Percentiles rank a stretch among this genome's conserved stretches.
Evolutionary conservation across 2,329 filamentous ascomycete genomes (phyloP).

Genomic region (Colletotrichum sp.): DNA sequence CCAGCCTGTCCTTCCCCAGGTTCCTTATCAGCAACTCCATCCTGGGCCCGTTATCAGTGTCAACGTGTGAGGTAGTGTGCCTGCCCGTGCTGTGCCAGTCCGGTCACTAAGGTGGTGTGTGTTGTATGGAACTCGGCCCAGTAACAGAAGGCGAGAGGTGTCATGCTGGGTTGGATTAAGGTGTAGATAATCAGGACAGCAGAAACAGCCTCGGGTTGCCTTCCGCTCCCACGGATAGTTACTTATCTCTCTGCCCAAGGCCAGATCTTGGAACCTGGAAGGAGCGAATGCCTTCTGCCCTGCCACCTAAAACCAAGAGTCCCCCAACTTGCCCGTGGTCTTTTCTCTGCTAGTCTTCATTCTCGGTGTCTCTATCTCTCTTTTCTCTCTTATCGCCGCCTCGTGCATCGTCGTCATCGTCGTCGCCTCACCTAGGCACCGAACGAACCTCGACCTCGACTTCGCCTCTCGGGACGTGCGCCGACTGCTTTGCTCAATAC

Average conservation of each 20-base stretch:
- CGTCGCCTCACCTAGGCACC: background rate
- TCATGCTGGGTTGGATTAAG: background rate
- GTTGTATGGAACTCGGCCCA: background rate
- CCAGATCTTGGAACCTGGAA: background rate
- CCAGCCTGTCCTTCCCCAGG: background rate
- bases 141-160: background rate
- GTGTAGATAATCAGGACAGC: background rate
- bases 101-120: background rate
- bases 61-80: background rate
- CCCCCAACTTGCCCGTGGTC: background rate
- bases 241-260: background rate
- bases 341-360: background rate
- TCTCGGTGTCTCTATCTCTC: background rate
- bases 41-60: background rate
- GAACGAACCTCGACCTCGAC: background rate
- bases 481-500: background rate
- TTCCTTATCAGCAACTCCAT: slow-evolving; percentile 3
- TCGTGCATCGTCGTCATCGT: background rate
- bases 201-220: background rate
- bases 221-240: background rate
- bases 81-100: background rate
- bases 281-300: background rate
- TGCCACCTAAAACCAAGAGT: slow-evolving; percentile 1
- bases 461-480: background rate
- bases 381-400: background rate